phyloP scores from a whole-genome alignment of 78 protist species.

The Dictyostelium capitatum region DNA sequence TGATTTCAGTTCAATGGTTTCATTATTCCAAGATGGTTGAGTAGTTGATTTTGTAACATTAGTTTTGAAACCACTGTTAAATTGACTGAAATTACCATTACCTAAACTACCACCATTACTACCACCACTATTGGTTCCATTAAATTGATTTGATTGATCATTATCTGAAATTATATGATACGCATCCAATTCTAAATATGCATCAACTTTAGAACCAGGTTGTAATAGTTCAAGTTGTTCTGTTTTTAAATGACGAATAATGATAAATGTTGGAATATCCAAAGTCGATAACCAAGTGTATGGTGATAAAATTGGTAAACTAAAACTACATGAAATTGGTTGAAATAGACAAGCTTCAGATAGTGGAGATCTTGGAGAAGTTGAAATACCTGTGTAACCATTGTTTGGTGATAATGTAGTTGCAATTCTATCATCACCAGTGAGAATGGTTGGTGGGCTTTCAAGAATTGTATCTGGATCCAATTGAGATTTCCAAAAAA shows the following conservation, averaged over 20 bases:
- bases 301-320: conserved; percentile 52
- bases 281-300: conserved; percentile 40
- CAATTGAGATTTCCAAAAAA: conserved; percentile 14
- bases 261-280: conserved; percentile 49
- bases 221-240: conserved; percentile 51
- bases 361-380: conserved; percentile 1
- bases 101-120: too few species aligned
- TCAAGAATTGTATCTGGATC: conserved; percentile 36
- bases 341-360: conserved; percentile 40
- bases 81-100: neutral
- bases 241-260: neutral
- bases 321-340: conserved; percentile 28
- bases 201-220: conserved; percentile 35
- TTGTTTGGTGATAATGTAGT: neutral
- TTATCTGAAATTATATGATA: conserved; percentile 47
- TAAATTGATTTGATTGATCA: neutral
- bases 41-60: neutral
- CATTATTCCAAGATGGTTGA: conserved; percentile 41
- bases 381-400: neutral
- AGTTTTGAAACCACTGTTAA: conserved; percentile 11
- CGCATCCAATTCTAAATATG: conserved; percentile 52
- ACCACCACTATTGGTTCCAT: neutral
- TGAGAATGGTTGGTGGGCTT: neutral
- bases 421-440: neutral
- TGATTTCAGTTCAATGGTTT: conserved; percentile 45